Evolutionary conservation across 495 filamentous ascomycete species (phyloP), one percentile per base, ranked within the genome.

Genomic region (Poronia punctata): DNA sequence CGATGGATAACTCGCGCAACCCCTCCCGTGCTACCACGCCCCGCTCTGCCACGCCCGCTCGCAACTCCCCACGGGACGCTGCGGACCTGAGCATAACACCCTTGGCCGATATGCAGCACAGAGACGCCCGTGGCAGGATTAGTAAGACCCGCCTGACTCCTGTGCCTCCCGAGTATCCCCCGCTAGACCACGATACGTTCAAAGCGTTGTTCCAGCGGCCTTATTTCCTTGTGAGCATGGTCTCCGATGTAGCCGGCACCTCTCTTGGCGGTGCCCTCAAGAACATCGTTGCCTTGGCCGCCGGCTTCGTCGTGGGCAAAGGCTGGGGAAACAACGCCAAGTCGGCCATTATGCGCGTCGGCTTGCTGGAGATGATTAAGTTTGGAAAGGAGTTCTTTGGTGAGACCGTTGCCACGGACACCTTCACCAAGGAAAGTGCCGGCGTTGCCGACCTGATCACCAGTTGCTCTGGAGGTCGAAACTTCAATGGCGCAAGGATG

Each of bases 261-360:
- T 95, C 92, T 9, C 84, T 99, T 38, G 84, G 88, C 20, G 93
- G 93, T 11, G 93, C 93, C 1, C 73, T 99, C 38, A 99, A 99
- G 69, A 99, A 99, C 66, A 84, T 99, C 46, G 84, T 99, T 39
- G 93, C 93, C 8, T 66, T 99, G 6, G 88, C 89, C 2, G 88
- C 92, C 6, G 93, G 93, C 38, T 97, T 92, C 69, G 88, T 97
- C 41, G 86, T 90, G 37, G 93, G 93, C 12, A 76, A 90, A 48
- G 88, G 89, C 43, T 99, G 93, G 93, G 93, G 90, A 49, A 88
- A 95, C 66, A 98, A 95, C 54, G 89, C 90, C 34, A 96, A 96
- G 67, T 87, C 92, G 27, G 92, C 92, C 15, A 80, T 98, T 33
- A 96, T 96, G 88, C 84, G 92, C 8, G 82, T 95, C 19, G 92